Base-by-base conservation (phyloP, 345 rosid genomes). In the Psidium friedrichsthalianum region DNA sequence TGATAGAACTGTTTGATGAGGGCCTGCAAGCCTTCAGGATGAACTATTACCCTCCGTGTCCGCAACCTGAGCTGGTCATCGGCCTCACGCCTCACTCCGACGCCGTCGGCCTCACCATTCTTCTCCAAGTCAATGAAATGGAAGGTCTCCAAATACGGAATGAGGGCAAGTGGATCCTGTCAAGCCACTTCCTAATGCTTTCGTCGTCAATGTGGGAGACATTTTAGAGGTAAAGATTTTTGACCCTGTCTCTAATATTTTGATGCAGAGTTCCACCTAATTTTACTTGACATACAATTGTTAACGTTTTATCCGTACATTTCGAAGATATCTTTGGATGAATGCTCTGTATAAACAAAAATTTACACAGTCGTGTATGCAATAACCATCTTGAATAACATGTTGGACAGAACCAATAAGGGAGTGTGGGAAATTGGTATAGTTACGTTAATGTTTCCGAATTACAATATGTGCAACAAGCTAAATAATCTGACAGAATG, bases 171-270 rank as follows among this genome's bases (percentile, higher is more conserved):
- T 92, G 94, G 92, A 76, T 82, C 86, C 91, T 6, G 86, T 92
- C 2, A 89, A 86, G 86, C 91, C 90, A 76, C 85, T 88, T 22
- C 86, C 36, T 32, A 11, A 90, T 84, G 92, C 94, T 56, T 90
- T 92, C 8, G 90, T 92, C 25, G 89, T 90, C 74, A 89, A 92
- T 82, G 61, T 92, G 83, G 94, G 94, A 0, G 94, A 92, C 88
- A 85, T 88, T 55, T 36, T 92, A 49, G 92, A 91, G 94, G 93
- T 92, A 88, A 87, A 53, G 21, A 36, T 36, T 36, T 18, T 24
- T 20, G 47, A 69, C 21, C 47, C 14, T 69, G 36, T 55, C 24
- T 55, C 57, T 55, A 55, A 2, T 2, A 24, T 21, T 20, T 55
- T 55, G 25, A 55, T 55, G 57, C 4, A 21, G 25, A 55, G 25